Conservation (phyloP, 164 flowering plant genomes). For the Magnolia sinica region DNA sequence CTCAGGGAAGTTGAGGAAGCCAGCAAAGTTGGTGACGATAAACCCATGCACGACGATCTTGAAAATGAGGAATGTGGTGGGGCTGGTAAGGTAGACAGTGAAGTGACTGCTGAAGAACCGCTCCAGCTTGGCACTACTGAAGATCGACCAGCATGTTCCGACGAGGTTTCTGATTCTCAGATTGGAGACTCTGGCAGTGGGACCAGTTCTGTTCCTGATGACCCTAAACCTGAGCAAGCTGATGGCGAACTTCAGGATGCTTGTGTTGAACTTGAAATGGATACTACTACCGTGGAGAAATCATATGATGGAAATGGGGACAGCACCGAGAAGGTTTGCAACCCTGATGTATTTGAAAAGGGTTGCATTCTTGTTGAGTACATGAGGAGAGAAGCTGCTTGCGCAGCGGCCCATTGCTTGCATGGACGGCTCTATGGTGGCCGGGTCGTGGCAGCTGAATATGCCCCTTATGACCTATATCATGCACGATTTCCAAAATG, state of each 20-base stretch:
- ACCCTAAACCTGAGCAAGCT: slow-evolving; percentile 7
- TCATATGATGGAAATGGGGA: neutral
- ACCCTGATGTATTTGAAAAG: slow-evolving; percentile 36
- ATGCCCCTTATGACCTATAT: slow-evolving; percentile 55
- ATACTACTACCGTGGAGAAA: slow-evolving; percentile 3
- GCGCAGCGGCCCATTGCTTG: slow-evolving; percentile 76
- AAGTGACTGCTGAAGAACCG: slow-evolving; percentile 17
- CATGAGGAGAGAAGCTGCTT: slow-evolving; percentile 65
- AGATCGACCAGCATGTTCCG: slow-evolving; percentile 5
- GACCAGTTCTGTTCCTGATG: slow-evolving; percentile 15
- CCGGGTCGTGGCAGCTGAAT: slow-evolving; percentile 49
- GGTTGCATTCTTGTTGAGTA: slow-evolving; percentile 79
- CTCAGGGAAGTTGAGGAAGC: slow-evolving; percentile 16
- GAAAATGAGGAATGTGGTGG: slow-evolving; percentile 23
- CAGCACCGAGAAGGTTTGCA: slow-evolving; percentile 14
- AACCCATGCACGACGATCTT: slow-evolving; percentile 5
- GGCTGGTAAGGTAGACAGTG: slow-evolving; percentile 9
- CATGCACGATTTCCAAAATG: slow-evolving; percentile 49
- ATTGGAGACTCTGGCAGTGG: slow-evolving; percentile 8
- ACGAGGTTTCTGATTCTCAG: slow-evolving; percentile 13
- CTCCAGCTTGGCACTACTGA: neutral
- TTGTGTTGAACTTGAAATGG: slow-evolving; percentile 4
- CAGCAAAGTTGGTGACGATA: slow-evolving; percentile 19
- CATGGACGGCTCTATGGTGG: slow-evolving; percentile 71
- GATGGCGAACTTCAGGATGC: slow-evolving; percentile 7